Evolutionary conservation across 495 filamentous ascomycete genomes (phyloP).

Genomic region (Apiosordaria backusii): DNA sequence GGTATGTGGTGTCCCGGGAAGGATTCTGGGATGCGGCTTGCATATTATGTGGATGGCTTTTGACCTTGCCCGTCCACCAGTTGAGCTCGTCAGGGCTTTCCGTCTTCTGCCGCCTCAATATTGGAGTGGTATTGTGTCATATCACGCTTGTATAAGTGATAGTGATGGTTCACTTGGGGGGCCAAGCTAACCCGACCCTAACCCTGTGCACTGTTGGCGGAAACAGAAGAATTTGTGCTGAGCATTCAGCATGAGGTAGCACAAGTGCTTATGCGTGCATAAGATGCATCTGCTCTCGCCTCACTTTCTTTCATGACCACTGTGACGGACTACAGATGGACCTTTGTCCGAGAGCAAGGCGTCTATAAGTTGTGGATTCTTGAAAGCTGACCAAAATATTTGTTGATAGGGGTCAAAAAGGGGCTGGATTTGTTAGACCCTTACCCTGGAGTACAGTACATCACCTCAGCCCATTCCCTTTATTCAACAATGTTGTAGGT

Average conservation of each 20-base stretch:
- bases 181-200: neutral
- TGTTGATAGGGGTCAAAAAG: neutral
- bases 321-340: too few relatives aligned
- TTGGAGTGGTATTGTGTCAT: neutral
- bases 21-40: neutral
- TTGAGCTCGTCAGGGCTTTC: neutral
- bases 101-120: neutral
- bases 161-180: neutral
- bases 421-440: neutral
- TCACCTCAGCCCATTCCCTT: neutral
- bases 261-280: neutral
- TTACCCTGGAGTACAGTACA: neutral
- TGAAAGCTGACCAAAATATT: neutral
- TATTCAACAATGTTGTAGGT: neutral
- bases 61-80: neutral
- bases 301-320: too few relatives aligned
- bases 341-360: too few relatives aligned
- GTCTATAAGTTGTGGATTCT: neutral
- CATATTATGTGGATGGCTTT: neutral
- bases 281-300: too few relatives aligned
- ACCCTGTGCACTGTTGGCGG: neutral
- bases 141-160: neutral
- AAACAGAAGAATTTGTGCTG: neutral
- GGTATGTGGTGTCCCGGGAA: neutral
- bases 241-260: neutral